These are phyloP conservation scores for Gnomoniopsis smithogilvyi DNA, from an alignment of 2,329 filamentous ascomycete genomes.

Conservation along the genomic window DNA sequence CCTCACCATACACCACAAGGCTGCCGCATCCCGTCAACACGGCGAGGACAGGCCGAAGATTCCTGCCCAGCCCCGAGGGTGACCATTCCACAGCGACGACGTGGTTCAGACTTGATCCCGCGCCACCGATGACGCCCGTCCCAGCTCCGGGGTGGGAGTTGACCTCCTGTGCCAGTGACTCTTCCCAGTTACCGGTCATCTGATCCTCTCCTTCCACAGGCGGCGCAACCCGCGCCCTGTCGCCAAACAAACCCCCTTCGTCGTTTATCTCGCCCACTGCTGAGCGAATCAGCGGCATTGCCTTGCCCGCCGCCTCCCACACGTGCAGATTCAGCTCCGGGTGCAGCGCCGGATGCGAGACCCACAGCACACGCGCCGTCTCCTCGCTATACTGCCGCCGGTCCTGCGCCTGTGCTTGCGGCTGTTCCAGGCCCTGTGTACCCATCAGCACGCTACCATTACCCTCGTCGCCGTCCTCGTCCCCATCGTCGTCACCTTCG, in stretches of 20 bases:
- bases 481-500: conserved; percentile 12
- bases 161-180: conserved; percentile 6
- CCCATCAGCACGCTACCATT: conserved; percentile 24
- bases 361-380: conserved; percentile 31
- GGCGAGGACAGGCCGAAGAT: conserved; percentile 48
- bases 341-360: conserved; percentile 34
- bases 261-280: background rate
- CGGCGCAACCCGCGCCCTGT: conserved; percentile 20
- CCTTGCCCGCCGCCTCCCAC: conserved; percentile 35
- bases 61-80: conserved; percentile 54
- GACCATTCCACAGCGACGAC: conserved; percentile 54
- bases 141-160: conserved; percentile 42
- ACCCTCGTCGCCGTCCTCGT: conserved; percentile 22
- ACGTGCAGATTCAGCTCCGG: conserved; percentile 44
- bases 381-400: conserved; percentile 30
- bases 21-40: conserved; percentile 49
- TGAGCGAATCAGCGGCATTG: conserved; percentile 14
- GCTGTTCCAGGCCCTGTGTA: background rate
- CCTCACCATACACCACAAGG: conserved; percentile 51
- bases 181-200: conserved; percentile 26
- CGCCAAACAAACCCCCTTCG: background rate
- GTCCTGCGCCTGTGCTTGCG: conserved; percentile 1
- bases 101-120: conserved; percentile 52
- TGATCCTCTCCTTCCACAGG: conserved; percentile 43
- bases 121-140: conserved; percentile 41